A percentile compares a stretch with the other conserved stretches of the same genome.
Conservation (phyloP, 2,329 filamentous ascomycete species). For the Cercospora sp. region DNA sequence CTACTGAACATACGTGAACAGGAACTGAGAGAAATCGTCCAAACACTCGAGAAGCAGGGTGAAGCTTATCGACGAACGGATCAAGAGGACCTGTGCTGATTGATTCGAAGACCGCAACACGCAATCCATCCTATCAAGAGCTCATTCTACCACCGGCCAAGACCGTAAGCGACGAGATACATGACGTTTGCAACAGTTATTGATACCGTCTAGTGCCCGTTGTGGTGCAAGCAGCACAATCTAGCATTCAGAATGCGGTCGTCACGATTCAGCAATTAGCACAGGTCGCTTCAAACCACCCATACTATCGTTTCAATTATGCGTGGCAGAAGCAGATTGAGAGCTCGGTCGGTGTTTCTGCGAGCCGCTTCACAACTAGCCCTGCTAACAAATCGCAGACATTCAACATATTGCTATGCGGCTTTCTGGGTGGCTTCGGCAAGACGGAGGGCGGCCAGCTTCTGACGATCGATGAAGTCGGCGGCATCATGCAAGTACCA, state of each 20-base stretch:
- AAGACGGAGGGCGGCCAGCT: slow-evolving; percentile 59
- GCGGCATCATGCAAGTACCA: slow-evolving; percentile 78
- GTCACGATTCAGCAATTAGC: slow-evolving; percentile 70
- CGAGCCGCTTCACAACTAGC: slow-evolving; percentile 50
- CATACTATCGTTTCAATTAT: slow-evolving; percentile 97
- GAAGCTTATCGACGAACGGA: background rate
- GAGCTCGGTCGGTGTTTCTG: slow-evolving; percentile 65
- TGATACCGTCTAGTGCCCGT: slow-evolving; percentile 56
- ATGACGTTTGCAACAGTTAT: background rate
- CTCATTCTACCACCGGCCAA: slow-evolving; percentile 78
- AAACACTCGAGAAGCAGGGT: slow-evolving; percentile 68
- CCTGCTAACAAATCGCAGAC: slow-evolving; percentile 43
- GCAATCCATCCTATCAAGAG: slow-evolving; percentile 80
- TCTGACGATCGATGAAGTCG: slow-evolving; percentile 85
- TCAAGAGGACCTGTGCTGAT: slow-evolving; percentile 2
- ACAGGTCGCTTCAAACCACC: slow-evolving; percentile 75
- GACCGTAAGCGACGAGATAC: slow-evolving; percentile 53
- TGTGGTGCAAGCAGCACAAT: slow-evolving; percentile 69
- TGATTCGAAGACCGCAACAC: slow-evolving; percentile 63
- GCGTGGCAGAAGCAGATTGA: slow-evolving; percentile 85
- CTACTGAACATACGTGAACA: slow-evolving; percentile 36
- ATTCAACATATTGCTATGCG: slow-evolving; percentile 61
- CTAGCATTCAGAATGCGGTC: slow-evolving; percentile 70
- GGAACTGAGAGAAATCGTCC: slow-evolving; percentile 77
- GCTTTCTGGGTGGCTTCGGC: slow-evolving; percentile 76